Evolutionary conservation across 2,329 filamentous ascomycete genomes (phyloP), one percentile per base, ranked within the genome.

Genomic region (Alternaria tenuissima): DNA sequence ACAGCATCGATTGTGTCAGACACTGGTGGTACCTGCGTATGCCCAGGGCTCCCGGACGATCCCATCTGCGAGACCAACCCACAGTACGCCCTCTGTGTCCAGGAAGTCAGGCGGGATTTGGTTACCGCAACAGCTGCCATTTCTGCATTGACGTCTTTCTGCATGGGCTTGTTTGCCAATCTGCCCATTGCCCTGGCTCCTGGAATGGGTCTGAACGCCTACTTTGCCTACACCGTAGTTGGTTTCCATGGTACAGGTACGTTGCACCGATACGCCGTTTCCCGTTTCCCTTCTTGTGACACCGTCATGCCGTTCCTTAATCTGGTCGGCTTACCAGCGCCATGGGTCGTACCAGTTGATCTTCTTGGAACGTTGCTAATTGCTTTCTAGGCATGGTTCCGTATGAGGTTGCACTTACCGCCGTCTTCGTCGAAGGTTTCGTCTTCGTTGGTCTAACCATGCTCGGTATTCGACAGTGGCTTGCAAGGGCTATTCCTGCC

Each of bases 81-180:
- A 5, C 85, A 85, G 22, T 93, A 93, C 68, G 74, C 84, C 63
- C 78, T 89, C n/a, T 93, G 91, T 75, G 79, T 81, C 39, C 78
- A 82, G 67, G 80, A 81, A 52, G 82, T 94, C 74, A 90, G 91
- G 78, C 88, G 91, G 32, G 93, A 96, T 74, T 81, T 94, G 39
- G 90, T 96, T 55, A 96, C 93, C 7, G 92, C 90, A 11, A 96
- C 93, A 5, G 92, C 93, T 44, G 92, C 92, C 55, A 94, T 95
- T 66, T 86, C 91, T 14, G 90, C 91, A 26, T 80, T 96, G 47
- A 87, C 90, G 3, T 90, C 88, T n/a, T 93, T 96, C 78, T 89
- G 84, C 78, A 93, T 96, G 90, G 93, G 93, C 20, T 78, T 94
- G 1, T 88, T 94, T 65, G 89, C 93, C 63, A 96, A 96, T 68